These are phyloP conservation scores for Solanum tarijense DNA, from an alignment of 257 asterid genomes.

Conservation along the genomic window DNA sequence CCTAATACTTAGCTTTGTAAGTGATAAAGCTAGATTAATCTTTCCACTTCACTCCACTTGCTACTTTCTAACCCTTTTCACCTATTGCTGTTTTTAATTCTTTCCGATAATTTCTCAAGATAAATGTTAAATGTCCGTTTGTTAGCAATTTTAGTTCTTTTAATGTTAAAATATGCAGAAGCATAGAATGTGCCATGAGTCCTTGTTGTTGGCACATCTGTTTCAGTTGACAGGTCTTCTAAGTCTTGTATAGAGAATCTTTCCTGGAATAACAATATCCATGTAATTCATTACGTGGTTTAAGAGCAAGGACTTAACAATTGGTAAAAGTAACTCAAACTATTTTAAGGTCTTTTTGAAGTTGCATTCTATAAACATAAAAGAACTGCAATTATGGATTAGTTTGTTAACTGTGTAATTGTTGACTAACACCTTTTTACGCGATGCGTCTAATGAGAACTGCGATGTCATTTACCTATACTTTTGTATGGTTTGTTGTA, in stretches of 20 bases:
- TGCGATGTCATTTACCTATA: background rate
- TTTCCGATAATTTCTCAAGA: background rate
- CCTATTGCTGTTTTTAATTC: background rate
- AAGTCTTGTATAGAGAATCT: background rate
- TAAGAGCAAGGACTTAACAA: background rate
- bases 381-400: too few relatives aligned
- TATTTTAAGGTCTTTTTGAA: background rate
- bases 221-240: background rate
- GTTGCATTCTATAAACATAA: background rate
- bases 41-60: background rate
- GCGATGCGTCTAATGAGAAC: background rate
- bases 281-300: background rate
- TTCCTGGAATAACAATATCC: background rate
- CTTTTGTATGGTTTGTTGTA: background rate
- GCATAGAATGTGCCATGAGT: background rate
- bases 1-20: background rate
- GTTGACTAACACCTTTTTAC: background rate
- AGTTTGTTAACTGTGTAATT: background rate
- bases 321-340: background rate
- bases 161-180: background rate
- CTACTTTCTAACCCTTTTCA: background rate
- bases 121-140: background rate
- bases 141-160: background rate
- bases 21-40: background rate
- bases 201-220: background rate